A percentile compares a stretch with the other conserved stretches of the same genome.
Conservation (phyloP, 306 rosid genomes). For the Glycine tomentella region DNA sequence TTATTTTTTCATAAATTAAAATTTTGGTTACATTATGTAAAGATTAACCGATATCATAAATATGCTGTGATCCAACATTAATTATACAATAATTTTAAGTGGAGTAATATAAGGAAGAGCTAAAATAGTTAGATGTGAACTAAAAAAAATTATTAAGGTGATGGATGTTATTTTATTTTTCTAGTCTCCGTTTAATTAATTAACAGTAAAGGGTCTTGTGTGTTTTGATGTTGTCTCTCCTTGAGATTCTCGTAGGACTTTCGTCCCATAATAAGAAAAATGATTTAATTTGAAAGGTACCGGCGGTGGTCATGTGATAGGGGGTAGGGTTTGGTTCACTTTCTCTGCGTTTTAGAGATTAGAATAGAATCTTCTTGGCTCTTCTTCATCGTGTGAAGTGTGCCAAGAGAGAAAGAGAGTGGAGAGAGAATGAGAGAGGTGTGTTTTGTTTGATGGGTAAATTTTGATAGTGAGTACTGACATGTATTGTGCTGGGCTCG, state of each 20-base stretch:
- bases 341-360: conserved; percentile 71
- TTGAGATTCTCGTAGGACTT: conserved; percentile 53
- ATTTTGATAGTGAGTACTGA: conserved; percentile 43
- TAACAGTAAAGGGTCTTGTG: conserved; percentile 59
- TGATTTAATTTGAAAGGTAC: conserved; percentile 49
- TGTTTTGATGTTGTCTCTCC: conserved; percentile 75
- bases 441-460: conserved; percentile 41
- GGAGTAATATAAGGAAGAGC: too few relatives aligned
- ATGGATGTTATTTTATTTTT: too few relatives aligned
- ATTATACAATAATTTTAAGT: too few relatives aligned
- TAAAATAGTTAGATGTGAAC: too few relatives aligned
- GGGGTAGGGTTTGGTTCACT: conserved; percentile 59
- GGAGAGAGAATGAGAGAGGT: too few relatives aligned
- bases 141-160: too few relatives aligned
- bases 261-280: conserved; percentile 30
- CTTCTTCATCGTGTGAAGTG: conserved; percentile 37
- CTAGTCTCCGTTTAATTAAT: too few relatives aligned
- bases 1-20: too few relatives aligned
- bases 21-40: too few relatives aligned
- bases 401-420: too few relatives aligned
- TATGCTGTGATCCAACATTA: too few relatives aligned
- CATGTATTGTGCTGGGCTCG: conserved; percentile 62
- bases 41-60: too few relatives aligned
- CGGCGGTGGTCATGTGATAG: conserved; percentile 64
- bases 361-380: conserved; percentile 92